A percentile compares a stretch with the other conserved stretches of the same genome.
Evolutionary conservation across 2,329 filamentous ascomycete genomes (phyloP).

Genomic region (Nigrospora sphaerica): DNA sequence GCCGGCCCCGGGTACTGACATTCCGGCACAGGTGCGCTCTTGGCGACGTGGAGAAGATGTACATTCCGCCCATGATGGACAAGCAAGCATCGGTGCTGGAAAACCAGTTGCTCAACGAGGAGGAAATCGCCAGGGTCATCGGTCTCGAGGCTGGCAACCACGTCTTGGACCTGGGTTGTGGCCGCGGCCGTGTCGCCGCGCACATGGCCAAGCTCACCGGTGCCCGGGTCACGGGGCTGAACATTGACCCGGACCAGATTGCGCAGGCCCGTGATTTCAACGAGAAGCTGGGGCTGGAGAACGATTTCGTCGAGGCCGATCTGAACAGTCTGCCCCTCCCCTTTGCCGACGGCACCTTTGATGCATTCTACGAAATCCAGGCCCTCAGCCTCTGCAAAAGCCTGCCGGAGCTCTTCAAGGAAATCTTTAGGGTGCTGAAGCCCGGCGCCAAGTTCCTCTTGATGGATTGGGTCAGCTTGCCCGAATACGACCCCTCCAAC

Average conservation of each 20-base stretch:
- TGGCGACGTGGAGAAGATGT: slow-evolving; percentile 52
- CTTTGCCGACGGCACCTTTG: slow-evolving; percentile 39
- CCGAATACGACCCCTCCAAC: slow-evolving; percentile 38
- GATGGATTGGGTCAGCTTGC: slow-evolving; percentile 46
- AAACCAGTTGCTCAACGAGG: slow-evolving; percentile 46
- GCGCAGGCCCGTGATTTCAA: slow-evolving; percentile 23
- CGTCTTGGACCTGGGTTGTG: slow-evolving; percentile 45
- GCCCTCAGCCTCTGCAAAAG: slow-evolving; percentile 47
- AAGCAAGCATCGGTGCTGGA: slow-evolving; percentile 38
- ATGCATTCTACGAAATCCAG: slow-evolving; percentile 51
- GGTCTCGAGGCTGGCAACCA: slow-evolving; percentile 34
- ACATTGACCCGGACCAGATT: slow-evolving; percentile 45
- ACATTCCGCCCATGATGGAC: slow-evolving; percentile 47
- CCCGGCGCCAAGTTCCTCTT: slow-evolving; percentile 42
- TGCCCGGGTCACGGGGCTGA: slow-evolving; percentile 40
- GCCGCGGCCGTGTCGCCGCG: slow-evolving; percentile 44
- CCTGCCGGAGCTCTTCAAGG: slow-evolving; percentile 34
- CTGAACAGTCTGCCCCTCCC: slow-evolving; percentile 45
- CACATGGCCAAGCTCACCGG: slow-evolving; percentile 43
- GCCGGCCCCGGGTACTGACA: not conserved
- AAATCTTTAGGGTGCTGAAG: slow-evolving; percentile 41
- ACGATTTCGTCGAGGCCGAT: slow-evolving; percentile 42
- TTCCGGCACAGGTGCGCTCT: slow-evolving; percentile 28
- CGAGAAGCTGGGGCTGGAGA: slow-evolving; percentile 21
- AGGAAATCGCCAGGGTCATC: slow-evolving; percentile 39